Evolutionary conservation across 768 basidiomycete species (phyloP).

Genomic region (Royoungia palumana): DNA sequence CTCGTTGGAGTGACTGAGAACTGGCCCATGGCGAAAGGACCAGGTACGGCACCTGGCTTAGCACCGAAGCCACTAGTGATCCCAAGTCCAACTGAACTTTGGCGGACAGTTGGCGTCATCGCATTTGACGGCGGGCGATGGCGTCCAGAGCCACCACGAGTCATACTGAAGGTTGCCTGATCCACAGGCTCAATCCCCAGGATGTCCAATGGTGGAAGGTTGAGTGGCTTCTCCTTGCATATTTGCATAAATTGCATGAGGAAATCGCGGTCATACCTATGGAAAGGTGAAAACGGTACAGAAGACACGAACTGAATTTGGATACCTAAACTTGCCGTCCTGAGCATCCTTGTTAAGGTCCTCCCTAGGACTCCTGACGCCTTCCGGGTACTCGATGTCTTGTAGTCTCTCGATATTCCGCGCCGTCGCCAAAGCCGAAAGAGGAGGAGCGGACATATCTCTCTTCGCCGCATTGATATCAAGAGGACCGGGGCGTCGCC

Average conservation of each 20-base stretch:
- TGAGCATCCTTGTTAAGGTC: constrained; percentile 83
- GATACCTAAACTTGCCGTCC: constrained; percentile 86
- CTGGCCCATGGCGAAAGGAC: constrained; percentile 61
- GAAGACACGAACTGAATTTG: neutral
- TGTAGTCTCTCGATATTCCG: constrained; percentile 81
- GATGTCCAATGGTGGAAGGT: constrained; percentile 82
- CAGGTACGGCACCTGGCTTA: constrained; percentile 30
- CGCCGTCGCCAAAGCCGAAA: constrained; percentile 74
- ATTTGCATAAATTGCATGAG: constrained; percentile 92
- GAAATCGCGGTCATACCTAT: constrained; percentile 95
- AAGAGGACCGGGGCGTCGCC: constrained; percentile 66
- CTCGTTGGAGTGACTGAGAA: constrained; percentile 51
- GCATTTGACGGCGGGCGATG: constrained; percentile 46
- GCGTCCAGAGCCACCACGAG: constrained; percentile 64
- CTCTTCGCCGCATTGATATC: constrained; percentile 58
- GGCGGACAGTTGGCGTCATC: constrained; percentile 44
- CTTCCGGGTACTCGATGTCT: constrained; percentile 76
- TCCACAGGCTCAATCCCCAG: constrained; percentile 85
- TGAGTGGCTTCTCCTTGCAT: constrained; percentile 93
- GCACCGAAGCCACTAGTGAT: constrained; percentile 24
- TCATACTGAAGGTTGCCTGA: constrained; percentile 46
- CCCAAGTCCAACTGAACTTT: constrained; percentile 50
- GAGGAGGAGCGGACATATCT: constrained; percentile 30
- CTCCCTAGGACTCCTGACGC: constrained; percentile 73
- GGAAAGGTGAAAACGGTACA: constrained; percentile 8